Conservation (phyloP, 345 rosid species). For the Alliaria petiolata region DNA sequence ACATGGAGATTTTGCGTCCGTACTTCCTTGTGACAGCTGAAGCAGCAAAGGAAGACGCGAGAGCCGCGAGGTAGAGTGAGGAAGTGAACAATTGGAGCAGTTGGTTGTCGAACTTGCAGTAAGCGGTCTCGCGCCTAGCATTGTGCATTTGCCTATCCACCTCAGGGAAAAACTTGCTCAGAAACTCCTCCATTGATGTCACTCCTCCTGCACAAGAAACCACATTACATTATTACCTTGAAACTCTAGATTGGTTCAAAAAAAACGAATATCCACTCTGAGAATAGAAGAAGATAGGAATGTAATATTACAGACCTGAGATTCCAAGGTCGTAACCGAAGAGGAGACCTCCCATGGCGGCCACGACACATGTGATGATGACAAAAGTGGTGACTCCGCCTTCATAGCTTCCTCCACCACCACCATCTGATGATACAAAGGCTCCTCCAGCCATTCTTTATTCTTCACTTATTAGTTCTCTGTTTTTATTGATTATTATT, state of each 20-base stretch:
- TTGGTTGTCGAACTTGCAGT: constrained; percentile 52
- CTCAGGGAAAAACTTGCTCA: constrained; percentile 44
- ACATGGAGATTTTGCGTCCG: constrained; percentile 56
- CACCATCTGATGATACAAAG: constrained; percentile 29
- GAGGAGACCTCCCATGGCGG: constrained; percentile 60
- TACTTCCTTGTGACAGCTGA: constrained; percentile 40
- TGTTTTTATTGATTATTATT: background rate
- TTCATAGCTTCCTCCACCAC: constrained; percentile 33
- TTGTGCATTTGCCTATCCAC: constrained; percentile 31
- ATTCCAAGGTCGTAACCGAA: constrained; percentile 59
- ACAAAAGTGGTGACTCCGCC: constrained; percentile 47
- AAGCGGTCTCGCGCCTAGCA: constrained; percentile 26
- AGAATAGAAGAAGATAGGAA: background rate
- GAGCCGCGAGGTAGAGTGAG: constrained; percentile 50
- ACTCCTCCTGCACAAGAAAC: constrained; percentile 41
- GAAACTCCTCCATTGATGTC: constrained; percentile 50
- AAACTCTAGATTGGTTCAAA: background rate
- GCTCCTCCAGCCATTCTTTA: constrained; percentile 54
- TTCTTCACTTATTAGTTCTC: constrained; percentile 14
- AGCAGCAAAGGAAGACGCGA: constrained; percentile 46
- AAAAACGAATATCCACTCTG: background rate
- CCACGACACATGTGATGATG: constrained; percentile 44
- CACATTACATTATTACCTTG: background rate
- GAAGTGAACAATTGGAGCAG: constrained; percentile 46
- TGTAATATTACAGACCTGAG: constrained; percentile 29